Base-by-base conservation (phyloP, 129 eudicot species). In the Tagetes erecta region DNA sequence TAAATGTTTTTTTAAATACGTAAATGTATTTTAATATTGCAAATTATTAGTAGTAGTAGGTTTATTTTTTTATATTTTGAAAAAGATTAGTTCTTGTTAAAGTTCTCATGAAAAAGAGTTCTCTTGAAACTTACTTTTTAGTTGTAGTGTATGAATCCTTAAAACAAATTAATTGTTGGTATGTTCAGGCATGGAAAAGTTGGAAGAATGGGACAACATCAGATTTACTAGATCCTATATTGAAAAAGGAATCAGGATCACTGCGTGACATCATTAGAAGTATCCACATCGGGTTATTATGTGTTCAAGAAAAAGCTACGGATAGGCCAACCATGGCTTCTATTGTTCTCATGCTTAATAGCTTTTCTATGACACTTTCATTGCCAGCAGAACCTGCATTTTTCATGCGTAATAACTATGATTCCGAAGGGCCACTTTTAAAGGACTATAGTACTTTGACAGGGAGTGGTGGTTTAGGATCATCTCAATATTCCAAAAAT, bases 201-300 rank as follows among this genome's bases (percentile, higher is more conserved):
- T 62, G 67, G 67, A 62, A 33, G 67, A 63, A 63, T 12, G 37
- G 39, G 64, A 58, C 64, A 3, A 2, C 71, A 8, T 27, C 71
- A 33, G 12, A 68, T 33, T 12, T 47, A 13, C 13, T 68, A 3
- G 73, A 68, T 46, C 73, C 59, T 2, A 34, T 2, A 34, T 68
- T 68, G 60, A 68, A 8, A 3, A 0, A 12, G 1, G 60, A 12
- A 68, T 47, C 60, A 47, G 42, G 44, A 31, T 68, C 73, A 45
- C 12, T 46, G 33, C 33, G 44, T 1, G 73, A 47, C 60, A 49
- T 68, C 73, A 68, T 46, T 11, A 68, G 59, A 68, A 31, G 73
- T 68, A 49, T 68, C 44, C 73, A 68, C 37, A 68, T 68, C 35
- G 74, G 74, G 6, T 47, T 69, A 33, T 69, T 69, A 50, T 69